Conservation (phyloP, 1,284 basidiomycete genomes). For the Salmacisia buchloeana region DNA sequence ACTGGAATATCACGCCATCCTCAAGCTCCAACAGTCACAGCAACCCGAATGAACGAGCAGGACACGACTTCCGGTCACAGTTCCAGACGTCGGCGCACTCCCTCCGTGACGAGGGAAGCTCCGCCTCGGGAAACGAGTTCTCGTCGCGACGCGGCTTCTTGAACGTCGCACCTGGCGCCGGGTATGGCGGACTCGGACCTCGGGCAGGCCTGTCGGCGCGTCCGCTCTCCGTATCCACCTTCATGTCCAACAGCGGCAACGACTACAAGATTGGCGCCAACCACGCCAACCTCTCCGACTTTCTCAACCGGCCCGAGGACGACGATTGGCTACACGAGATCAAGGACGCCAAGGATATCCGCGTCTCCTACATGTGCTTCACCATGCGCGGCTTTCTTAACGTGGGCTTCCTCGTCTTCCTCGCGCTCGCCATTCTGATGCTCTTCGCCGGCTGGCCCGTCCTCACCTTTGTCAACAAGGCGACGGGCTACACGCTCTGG, state of each 20-base stretch:
- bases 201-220: not conserved
- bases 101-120: not conserved
- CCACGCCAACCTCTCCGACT: not conserved
- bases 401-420: slow-evolving; percentile 28
- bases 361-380: not conserved
- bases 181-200: not conserved
- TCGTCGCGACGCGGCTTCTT: not conserved
- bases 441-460: slow-evolving; percentile 48
- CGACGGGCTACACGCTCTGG: not conserved
- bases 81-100: too few relatives aligned
- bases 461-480: slow-evolving; percentile 28
- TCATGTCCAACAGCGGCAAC: not conserved
- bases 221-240: not conserved
- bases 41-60: too few relatives aligned
- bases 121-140: not conserved
- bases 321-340: slow-evolving; percentile 2
- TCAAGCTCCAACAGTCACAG: not conserved
- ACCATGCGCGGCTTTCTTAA: slow-evolving; percentile 39
- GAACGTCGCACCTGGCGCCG: not conserved
- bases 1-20: not conserved
- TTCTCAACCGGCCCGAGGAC: not conserved
- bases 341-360: not conserved
- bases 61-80: too few relatives aligned
- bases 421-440: slow-evolving; percentile 35
- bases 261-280: not conserved